Conservation (phyloP, 768 basidiomycete species). For the Ramaria rubella region DNA sequence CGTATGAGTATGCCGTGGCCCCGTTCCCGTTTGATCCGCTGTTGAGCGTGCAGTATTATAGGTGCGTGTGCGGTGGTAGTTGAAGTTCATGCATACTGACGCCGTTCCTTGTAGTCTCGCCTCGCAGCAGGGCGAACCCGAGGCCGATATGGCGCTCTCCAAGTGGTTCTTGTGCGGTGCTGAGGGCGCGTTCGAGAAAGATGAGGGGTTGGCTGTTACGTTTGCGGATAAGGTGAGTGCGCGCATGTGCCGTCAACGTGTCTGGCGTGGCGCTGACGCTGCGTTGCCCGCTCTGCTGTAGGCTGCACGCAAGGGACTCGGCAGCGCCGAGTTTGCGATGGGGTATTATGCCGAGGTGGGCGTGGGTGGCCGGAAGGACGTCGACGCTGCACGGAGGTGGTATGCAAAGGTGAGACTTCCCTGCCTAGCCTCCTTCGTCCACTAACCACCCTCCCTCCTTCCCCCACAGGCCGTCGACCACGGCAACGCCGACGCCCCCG, state of each 20-base stretch:
- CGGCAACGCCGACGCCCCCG: constrained; percentile 73
- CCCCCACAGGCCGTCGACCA: constrained; percentile 57
- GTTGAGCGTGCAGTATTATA: constrained; percentile 85
- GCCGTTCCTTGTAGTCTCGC: constrained; percentile 39
- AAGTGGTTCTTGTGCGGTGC: constrained; percentile 97
- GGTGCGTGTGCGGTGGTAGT: too few species aligned
- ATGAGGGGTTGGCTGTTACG: constrained; percentile 75
- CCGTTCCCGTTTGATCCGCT: constrained; percentile 86
- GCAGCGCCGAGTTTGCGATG: constrained; percentile 89
- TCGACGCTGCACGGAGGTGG: constrained; percentile 67
- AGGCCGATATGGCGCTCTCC: constrained; percentile 94
- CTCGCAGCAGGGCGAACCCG: constrained; percentile 77
- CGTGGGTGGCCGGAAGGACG: constrained; percentile 63
- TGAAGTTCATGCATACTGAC: background rate
- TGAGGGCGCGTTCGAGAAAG: constrained; percentile 67
- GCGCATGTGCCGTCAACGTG: background rate
- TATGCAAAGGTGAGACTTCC: constrained; percentile 49
- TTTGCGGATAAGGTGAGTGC: constrained; percentile 71
- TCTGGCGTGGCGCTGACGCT: background rate
- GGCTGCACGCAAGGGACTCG: constrained; percentile 63
- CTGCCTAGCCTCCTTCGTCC: background rate
- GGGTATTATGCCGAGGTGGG: constrained; percentile 95
- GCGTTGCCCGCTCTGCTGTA: constrained; percentile 16
- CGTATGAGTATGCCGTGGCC: constrained; percentile 84
- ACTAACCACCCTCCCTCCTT: constrained; percentile 2